Evolutionary conservation across 2,329 filamentous ascomycete genomes (phyloP), one percentile per base, ranked within the genome.

Genomic region (Nemania abortiva): DNA sequence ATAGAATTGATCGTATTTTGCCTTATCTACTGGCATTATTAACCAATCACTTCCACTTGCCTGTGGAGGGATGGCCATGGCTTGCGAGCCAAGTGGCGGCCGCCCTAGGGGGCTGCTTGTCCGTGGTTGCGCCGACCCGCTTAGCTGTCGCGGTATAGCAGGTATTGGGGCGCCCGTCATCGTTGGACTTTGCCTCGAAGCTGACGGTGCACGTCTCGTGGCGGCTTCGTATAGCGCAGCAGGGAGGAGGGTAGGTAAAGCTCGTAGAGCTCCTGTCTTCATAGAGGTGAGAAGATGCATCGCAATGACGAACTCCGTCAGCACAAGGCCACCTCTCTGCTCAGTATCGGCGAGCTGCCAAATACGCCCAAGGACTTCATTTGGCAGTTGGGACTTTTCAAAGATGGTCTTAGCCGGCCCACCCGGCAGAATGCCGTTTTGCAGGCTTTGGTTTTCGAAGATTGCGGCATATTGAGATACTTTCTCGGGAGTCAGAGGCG

Each of bases 211-310:
- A 74, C 92, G 87, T 72, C 94, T 88, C 57, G 92, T 90, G 9
- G 96, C 96, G 54, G 95, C 95, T 77, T 99, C 96, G 77, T 97
- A 97, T 5, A 99, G 84, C 11, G 91, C 92, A 13, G 93, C 90
- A 6, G 96, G 96, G 1, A 99, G 87, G 29, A 92, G 89, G 69
- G 85, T 91, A 1, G 96, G 96, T 65, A 98, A 86, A 22, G 88
- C 90, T 72, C 93, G 90, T 79, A 99, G 87, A 34, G 90, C 86
- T 24, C 94, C 92, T 13, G 90, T 92, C 84, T 97, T 97, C 82
- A 93, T 94, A 13, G 94, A 97, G 15, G 94, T 95, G 70, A 99
- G 86, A 69, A 99, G 85, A 80, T 99, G 96, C 96, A 99, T 99
- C 54, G 96, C 96, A 77, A 99, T 97, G 78, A 97, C 92, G 79